phyloP scores from a whole-genome alignment of 148 eudicot genomes.

The Gaultheria prostrata region DNA sequence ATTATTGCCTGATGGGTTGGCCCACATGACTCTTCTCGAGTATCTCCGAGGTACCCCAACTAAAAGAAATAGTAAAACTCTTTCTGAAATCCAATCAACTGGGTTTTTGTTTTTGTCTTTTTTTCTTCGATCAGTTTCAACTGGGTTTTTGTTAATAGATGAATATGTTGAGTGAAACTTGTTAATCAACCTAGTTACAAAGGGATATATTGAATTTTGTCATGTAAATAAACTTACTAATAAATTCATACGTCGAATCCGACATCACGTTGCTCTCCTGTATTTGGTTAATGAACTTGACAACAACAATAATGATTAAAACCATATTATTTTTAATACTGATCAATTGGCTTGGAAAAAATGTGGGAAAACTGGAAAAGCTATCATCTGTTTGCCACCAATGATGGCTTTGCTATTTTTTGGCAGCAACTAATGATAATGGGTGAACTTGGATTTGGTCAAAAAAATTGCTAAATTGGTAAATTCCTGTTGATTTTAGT shows the following conservation, averaged over 20 bases:
- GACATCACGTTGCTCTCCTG: too few relatives aligned
- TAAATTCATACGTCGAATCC: too few relatives aligned
- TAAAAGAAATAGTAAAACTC: background rate
- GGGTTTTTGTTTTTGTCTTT: background rate
- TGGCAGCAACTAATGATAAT: background rate
- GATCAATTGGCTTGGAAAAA: background rate
- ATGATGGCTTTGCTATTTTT: background rate
- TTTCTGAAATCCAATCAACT: background rate
- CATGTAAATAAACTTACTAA: too few relatives aligned
- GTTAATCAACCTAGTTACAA: too few relatives aligned
- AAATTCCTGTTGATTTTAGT: too few relatives aligned
- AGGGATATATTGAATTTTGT: too few relatives aligned
- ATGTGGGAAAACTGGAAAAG: background rate
- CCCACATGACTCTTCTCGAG: constrained; percentile 90
- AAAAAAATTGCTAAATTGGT: background rate
- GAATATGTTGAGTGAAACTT: too few relatives aligned
- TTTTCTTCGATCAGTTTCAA: background rate
- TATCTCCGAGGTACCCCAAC: constrained; percentile 74
- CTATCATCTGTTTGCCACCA: background rate
- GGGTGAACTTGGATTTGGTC: background rate
- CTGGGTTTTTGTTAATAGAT: background rate
- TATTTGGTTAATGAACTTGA: too few relatives aligned
- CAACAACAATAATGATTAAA: background rate
- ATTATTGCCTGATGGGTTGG: constrained; percentile 84
- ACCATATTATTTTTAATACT: background rate